phyloP scores from a whole-genome alignment of 1,139 yeast species.

The Saccharomycopsis hybrid region DNA sequence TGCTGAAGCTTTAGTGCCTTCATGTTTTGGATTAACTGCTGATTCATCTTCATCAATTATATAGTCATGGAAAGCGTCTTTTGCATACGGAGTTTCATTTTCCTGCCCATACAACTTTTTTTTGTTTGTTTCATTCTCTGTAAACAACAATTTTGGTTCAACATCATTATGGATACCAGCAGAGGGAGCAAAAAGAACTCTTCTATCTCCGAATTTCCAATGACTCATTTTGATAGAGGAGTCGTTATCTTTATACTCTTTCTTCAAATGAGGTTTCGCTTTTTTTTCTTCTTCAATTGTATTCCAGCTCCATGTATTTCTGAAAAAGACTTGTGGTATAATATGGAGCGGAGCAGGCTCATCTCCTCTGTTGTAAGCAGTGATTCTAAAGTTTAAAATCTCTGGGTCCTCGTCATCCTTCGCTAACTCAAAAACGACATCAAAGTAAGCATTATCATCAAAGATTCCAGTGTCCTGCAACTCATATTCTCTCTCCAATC shows the following conservation, averaged over 20 bases:
- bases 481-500: constrained; percentile 67
- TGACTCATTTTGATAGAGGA: constrained; percentile 56
- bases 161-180: constrained; percentile 71
- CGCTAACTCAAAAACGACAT: constrained; percentile 87
- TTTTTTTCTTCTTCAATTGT: constrained; percentile 40
- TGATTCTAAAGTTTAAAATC: constrained; percentile 74
- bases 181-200: constrained; percentile 78
- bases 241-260: constrained; percentile 36
- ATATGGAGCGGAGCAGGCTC: constrained; percentile 85
- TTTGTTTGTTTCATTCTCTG: constrained; percentile 85
- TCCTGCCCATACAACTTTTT: constrained; percentile 57
- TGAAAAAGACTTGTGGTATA: constrained; percentile 76
- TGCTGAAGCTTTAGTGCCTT: constrained; percentile 75
- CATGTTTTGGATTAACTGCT: constrained; percentile 61
- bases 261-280: constrained; percentile 47
- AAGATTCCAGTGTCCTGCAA: constrained; percentile 71
- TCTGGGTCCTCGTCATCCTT: constrained; percentile 79
- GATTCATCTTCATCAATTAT: constrained; percentile 54
- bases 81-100: constrained; percentile 47
- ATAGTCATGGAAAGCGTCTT: constrained; percentile 89
- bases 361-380: constrained; percentile 82
- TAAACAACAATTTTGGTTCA: constrained; percentile 70
- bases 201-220: constrained; percentile 65
- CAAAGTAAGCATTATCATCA: constrained; percentile 79
- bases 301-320: constrained; percentile 96